Evolutionary conservation across 1,139 yeast genomes (phyloP).

Genomic region (Kurtzmaniella quercitrusa): DNA sequence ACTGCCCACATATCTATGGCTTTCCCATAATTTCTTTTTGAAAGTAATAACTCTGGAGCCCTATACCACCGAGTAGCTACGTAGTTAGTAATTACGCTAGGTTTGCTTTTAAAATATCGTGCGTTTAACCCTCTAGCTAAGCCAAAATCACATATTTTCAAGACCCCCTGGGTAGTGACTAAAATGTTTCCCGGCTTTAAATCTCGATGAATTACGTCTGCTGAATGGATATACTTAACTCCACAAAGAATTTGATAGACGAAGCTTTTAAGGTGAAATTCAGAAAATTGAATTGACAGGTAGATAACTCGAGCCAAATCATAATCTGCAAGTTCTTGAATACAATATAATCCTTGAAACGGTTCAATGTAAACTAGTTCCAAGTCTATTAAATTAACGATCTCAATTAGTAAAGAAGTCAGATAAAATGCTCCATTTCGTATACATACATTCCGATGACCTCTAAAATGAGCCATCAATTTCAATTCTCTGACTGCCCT

Average conservation of each 20-base stretch:
- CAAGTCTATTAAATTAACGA: conserved; percentile 67
- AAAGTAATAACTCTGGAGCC: conserved; percentile 84
- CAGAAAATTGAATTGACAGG: conserved; percentile 74
- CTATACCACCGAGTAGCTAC: conserved; percentile 96
- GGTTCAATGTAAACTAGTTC: conserved; percentile 65
- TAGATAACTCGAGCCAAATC: conserved; percentile 78
- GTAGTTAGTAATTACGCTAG: conserved; percentile 63
- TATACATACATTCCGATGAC: conserved; percentile 62
- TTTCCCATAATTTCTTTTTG: conserved; percentile 50
- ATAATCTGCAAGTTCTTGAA: conserved; percentile 71
- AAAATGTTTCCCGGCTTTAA: conserved; percentile 81
- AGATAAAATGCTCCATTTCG: background rate
- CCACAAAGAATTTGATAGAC: conserved; percentile 79
- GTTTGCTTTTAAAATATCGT: conserved; percentile 31
- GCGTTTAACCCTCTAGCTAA: conserved; percentile 72
- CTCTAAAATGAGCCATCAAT: conserved; percentile 73
- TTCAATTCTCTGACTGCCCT: conserved; percentile 78
- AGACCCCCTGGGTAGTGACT: conserved; percentile 63
- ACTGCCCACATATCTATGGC: conserved; percentile 78
- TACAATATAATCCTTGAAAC: conserved; percentile 82
- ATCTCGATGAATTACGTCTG: conserved; percentile 81
- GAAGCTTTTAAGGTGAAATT: conserved; percentile 73
- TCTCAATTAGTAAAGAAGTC: conserved; percentile 24
- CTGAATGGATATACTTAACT: conserved; percentile 77
- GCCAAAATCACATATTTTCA: conserved; percentile 87